Evolutionary conservation across 306 rosid genomes (phyloP).

Genomic region (Pyrus bretschneideri): DNA sequence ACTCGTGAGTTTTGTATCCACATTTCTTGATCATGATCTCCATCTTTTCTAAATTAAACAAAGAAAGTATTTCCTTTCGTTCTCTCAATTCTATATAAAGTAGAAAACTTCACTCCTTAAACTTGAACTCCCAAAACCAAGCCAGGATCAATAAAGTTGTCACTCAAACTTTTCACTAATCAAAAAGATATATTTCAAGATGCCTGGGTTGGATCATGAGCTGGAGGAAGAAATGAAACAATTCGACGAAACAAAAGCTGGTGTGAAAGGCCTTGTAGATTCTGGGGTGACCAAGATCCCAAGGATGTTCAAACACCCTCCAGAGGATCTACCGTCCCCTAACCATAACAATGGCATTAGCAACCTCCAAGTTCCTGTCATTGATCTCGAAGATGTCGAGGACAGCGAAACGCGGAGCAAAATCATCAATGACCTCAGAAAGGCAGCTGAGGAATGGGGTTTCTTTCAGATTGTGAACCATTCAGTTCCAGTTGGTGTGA

Average conservation of each 20-base stretch:
- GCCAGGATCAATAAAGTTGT: background rate
- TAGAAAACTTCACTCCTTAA: background rate
- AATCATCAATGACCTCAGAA: slow-evolving; percentile 23
- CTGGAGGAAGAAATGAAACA: slow-evolving; percentile 40
- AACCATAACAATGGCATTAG: background rate
- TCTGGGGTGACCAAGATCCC: slow-evolving; percentile 50
- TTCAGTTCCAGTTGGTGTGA: slow-evolving; percentile 24
- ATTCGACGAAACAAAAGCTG: slow-evolving; percentile 54
- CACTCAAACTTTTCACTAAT: background rate
- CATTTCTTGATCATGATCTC: too few relatives aligned
- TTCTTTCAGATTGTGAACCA: slow-evolving; percentile 60
- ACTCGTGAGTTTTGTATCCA: too few relatives aligned
- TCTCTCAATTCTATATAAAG: background rate
- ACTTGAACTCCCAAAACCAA: background rate
- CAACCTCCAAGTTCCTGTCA: slow-evolving; percentile 24
- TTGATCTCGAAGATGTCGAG: slow-evolving; percentile 36
- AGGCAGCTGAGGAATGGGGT: slow-evolving; percentile 44
- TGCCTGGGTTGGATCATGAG: slow-evolving; percentile 14
- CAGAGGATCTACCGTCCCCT: slow-evolving; percentile 21
- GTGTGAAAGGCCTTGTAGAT: slow-evolving; percentile 64
- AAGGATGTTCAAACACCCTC: slow-evolving; percentile 48
- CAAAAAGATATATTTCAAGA: background rate
- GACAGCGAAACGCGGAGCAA: slow-evolving; percentile 7
- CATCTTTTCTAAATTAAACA: too few relatives aligned
- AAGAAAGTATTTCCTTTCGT: too few relatives aligned